Evolutionary conservation across 2,329 filamentous ascomycete genomes (phyloP), one percentile per base, ranked within the genome.

Genomic region (Venturiaceae sp.): DNA sequence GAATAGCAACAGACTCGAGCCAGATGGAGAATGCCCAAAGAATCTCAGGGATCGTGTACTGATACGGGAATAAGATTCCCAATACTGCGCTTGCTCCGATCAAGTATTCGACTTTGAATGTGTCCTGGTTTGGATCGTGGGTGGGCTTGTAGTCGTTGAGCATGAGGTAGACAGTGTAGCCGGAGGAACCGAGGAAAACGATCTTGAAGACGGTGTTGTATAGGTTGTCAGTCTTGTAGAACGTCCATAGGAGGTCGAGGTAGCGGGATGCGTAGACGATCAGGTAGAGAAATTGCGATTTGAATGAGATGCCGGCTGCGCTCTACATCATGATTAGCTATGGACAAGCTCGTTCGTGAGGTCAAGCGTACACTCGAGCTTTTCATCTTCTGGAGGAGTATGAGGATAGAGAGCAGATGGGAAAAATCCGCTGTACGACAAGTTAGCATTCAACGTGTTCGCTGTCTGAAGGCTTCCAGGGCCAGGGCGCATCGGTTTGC

Each of bases 11-110:
- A 4, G 88, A 87, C 77, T 99, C 94, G 33, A 99, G 83, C 94
- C 94, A 99, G 72, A 99, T 96, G 57, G 88, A 95, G 74, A 97
- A 99, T 23, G 94, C 88, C 94, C 94, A 99, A 53, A 95, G 80
- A 62, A 99, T 90, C 83, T 86, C 92, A 30, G 84, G 82, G 36
- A 87, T 65, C 4, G 82, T 87, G 76, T 95, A 99, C 68, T 86
- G 81, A 76, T 92, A 92, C 1, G 94, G 92, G 66, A 95, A 88
- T 30, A 96, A 67, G 59, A 97, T 67, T 47, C 87, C 92, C 55
- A 97, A 77, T 26, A 92, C 77, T 14, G 85, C 84, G 61, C 90
- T 88, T 58, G 87, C 90, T 47, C 83, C 91, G 30, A 97, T 82
- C 50, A 99, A 82, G 75, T 97, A 99, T 73, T 96, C 88, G 52